Base-by-base conservation (phyloP, 805 yeast genomes). In the Kluyveromyces aestuarii region DNA sequence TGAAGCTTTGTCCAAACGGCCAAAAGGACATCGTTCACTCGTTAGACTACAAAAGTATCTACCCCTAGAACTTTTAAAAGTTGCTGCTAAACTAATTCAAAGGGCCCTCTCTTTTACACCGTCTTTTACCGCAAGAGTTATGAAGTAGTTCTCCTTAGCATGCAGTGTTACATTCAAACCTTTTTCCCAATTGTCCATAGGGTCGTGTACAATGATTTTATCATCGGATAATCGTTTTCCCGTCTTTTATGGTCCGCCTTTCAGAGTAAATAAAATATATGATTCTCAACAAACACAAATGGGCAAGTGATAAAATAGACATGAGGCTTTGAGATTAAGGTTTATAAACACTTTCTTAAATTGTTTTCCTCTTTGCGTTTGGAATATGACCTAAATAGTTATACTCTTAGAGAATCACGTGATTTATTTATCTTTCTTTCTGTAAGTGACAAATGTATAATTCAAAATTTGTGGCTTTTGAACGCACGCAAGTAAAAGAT, bases 1-100 rank as follows among this genome's bases (percentile, higher is more conserved):
- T 60, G 35, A 56, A 54, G 52, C 61, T 64, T 55, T 68, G 71
- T 59, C 72, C 73, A 58, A 71, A 71, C 18, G 74, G 74, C 76
- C 76, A 72, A 54, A 67, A 66, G 17, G 76, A 70, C 75, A 72
- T 71, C 25, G 27, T 53, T 35, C 13, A 11, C 35, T 30, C 3
- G 35, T 13, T 11, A 30, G 11, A 30, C 35, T 10, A 30, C 35
- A 30, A 7, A 30, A 11, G 14, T 30, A 30, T 30, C 11, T 7
- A 13, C 4, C 35, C 14, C 14, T 7, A 30, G 25, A 21, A 21
- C 25, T 21, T 21, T 21, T 21, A 21, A 21, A 21, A 21, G 25
- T 21, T 21, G 6, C 25, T 21, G 25, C 6, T 21, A 21, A 21
- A 21, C 25, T 6, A 21, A 21, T 21, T 21, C 25, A 21, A 21